Base-by-base conservation (phyloP, 176 grass and related monocot species). In the Otatea glauca region DNA sequence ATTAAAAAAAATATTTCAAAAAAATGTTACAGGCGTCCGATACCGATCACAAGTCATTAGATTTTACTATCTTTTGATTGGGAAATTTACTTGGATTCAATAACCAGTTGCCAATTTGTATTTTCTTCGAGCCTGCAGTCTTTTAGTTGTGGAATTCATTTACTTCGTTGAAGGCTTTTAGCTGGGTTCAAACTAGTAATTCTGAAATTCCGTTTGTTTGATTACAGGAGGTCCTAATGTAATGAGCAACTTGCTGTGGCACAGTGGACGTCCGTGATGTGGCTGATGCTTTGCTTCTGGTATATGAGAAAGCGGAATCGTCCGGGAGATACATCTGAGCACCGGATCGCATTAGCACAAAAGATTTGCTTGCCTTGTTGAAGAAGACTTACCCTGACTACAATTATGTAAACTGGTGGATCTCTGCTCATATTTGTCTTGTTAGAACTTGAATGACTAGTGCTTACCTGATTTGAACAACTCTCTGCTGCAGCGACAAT, bases 181-280 rank as follows among this genome's bases (percentile, higher is more conserved):
- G 35, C 35, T 37, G 35, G 35, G 35, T 37, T 37, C 35, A 37
- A 37, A 37, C 35, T 37, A 37, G 35, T 37, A 37, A 37, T 37
- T 37, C 35, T 37, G 2, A 37, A 37, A 37, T 37, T 37, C 35
- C 2, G 35, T 37, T 37, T 37, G 35, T 67, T 67, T 47, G 49
- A 72, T 79, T 72, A 32, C 77, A 92, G 90, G 86, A 79, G 74
- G 66, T 51, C 88, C 78, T 67, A 41, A 15, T 29, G 47, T 21
- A 18, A 61, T 86, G 48, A 83, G 81, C 27, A 86, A 94, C 76
- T 32, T 60, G 21, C 37, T 72, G 20, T 67, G n/a, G 11, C 65
- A 72, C 65, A 81, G 89, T 94, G 37, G 92, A 91, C 73, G 88
- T 81, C 29, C 79, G 92, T 7, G 88, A 94, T 14, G 88, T 94